Base-by-base conservation (phyloP, 2,329 filamentous ascomycete genomes). In the Ceratocystis huliohia region DNA sequence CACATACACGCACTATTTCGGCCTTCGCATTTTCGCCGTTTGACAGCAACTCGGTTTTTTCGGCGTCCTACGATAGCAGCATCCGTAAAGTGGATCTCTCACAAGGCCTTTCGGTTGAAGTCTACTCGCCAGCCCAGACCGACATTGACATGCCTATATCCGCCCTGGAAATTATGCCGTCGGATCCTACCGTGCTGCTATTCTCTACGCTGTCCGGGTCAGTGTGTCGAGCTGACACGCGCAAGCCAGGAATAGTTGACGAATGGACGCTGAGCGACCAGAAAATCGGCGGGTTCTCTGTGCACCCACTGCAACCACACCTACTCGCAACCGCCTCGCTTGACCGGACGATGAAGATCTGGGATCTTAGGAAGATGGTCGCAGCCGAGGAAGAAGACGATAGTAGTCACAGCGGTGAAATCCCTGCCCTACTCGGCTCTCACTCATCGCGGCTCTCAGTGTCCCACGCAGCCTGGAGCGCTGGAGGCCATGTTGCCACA, bases 241-340 rank as follows among this genome's bases (percentile, higher is more conserved):
- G 88, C 1, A 30, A 30, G 41, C 45, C 53, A 15, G 61, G 64
- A 7, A 37, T 65, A 20, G 50, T 61, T 17, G 65, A 67, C 25
- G 63, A 65, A 22, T 95, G 90, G 82, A 81, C 84, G 7, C 78
- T 97, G 0, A 88, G 87, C 0, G 91, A 95, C 65, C 92, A 96
- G 74, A 99, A 99, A 73, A 96, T 99, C 65, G 94, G 94, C 20
- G 94, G 94, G 0, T 97, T 97, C 75, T 88, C 87, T 0, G 76
- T 96, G 1, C 87, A 95, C 71, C 93, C 94, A 0, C 75, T 86
- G 0, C 82, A 91, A 1, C 86, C 91, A 0, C 89, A 97, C 72
- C 83, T 96, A 3, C 76, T 96, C 0, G 91, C 91, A 0, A 97
- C 94, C 0, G 94, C 92, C 0, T 95, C 90, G 0, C 79, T 99